phyloP scores from a whole-genome alignment of 2,329 filamentous ascomycete genomes.

The Drechslerella dactyloides region DNA sequence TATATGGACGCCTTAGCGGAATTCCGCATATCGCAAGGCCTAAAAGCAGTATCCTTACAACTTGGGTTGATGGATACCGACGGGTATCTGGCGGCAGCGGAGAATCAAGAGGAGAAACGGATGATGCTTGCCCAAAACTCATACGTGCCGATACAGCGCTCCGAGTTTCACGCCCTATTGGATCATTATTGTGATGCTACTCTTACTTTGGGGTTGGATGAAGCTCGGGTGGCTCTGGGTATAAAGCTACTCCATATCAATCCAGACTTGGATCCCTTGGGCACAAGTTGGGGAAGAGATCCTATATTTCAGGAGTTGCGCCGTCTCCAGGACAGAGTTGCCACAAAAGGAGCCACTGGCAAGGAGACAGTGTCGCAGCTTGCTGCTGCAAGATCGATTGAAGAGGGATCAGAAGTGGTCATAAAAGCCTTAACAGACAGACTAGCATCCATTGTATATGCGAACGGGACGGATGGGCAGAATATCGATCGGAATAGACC shows the following conservation, averaged over 20 bases:
- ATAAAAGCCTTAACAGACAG: constrained; percentile 9
- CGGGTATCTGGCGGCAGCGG: constrained; percentile 6
- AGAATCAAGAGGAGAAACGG: neutral
- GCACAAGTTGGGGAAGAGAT: constrained; percentile 28
- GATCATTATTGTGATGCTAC: constrained; percentile 1
- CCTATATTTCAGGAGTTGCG: constrained; percentile 23
- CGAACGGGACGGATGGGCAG: neutral
- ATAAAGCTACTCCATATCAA: constrained; percentile 10
- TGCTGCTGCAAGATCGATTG: neutral
- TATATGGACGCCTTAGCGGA: constrained; percentile 59
- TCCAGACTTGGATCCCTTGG: constrained; percentile 16
- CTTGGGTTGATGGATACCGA: constrained; percentile 12
- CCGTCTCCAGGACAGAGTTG: neutral
- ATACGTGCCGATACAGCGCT: neutral
- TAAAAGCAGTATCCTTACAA: constrained; percentile 56
- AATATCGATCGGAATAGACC: constrained; percentile 20
- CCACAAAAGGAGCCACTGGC: neutral
- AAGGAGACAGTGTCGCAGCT: constrained; percentile 6
- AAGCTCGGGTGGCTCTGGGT: constrained; percentile 9
- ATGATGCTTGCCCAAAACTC: constrained; percentile 8
- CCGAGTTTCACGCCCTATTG: constrained; percentile 1
- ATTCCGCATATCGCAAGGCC: constrained; percentile 56
- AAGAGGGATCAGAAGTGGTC: constrained; percentile 15
- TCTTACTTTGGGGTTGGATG: neutral
- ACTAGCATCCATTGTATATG: constrained; percentile 12